Base-by-base conservation (phyloP, 2,329 filamentous ascomycete genomes). In the Aureobasidium sp. region DNA sequence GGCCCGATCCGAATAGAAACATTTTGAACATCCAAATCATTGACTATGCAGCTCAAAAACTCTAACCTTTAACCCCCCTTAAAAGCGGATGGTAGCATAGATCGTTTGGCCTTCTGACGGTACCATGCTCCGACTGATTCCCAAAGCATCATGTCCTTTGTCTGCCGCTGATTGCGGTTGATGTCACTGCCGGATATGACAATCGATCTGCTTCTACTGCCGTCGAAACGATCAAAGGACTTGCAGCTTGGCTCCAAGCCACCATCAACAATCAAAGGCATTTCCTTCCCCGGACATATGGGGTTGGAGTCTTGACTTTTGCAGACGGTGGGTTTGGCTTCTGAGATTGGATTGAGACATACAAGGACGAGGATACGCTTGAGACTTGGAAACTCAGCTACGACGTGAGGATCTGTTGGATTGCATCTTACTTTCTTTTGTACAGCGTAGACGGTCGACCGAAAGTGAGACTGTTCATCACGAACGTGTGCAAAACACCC, bases 271-370 rank as follows among this genome's bases (percentile, higher is more conserved):
- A 40, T 30, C 27, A 39, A 30, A 32, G 12, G 16, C 47, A 21
- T 39, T 40, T 40, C 34, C 37, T 50, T 39, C 40, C 25, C 47
- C 47, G 47, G 47, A 39, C 25, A 50, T 30, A 39, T 40, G n/a
- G 37, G 22, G 2, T 32, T 19, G 1, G 25, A 10, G n/a, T 37
- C 27, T 41, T 19, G 6, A 12, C 12, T 30, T 35, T 24, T 30
- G n/a, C 16, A n/a, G 6, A 5, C 19, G 12, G 2, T n/a, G 2
- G 8, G 7, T 2, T 6, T 25, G 2, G 6, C 37, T 11, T 27
- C 29, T 21, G 38, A 22, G 12, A 2, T 52, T 25, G 35, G 27
- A 2, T 27, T 29, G 30, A 10, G 10, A 14, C 6, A 14, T n/a
- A 34, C 30, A 14, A 34, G 12, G 12, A 14, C 12, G 7, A 6